Evolutionary conservation across 768 basidiomycete species (phyloP).

Genomic region (Agrocybe pediades): DNA sequence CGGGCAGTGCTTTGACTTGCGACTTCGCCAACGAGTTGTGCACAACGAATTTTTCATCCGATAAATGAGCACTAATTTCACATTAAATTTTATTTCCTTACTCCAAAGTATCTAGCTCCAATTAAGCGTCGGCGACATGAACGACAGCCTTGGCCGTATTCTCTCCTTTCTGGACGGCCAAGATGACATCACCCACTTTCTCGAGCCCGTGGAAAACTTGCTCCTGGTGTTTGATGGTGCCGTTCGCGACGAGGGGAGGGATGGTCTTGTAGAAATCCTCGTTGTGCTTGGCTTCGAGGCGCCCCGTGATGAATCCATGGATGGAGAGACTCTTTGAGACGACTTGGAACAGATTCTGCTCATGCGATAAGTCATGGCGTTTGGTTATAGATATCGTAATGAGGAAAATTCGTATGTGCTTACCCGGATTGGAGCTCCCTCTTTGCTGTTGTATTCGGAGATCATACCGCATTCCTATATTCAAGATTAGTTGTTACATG

Average conservation of each 20-base stretch:
- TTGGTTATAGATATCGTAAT: not conserved
- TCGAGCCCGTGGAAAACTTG: conserved; percentile 47
- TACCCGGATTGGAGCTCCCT: conserved; percentile 28
- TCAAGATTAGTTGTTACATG: not conserved
- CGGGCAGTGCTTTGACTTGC: too few relatives aligned
- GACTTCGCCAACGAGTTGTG: too few relatives aligned
- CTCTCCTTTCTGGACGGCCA: conserved; percentile 34
- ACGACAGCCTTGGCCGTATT: conserved; percentile 38
- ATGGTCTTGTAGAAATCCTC: conserved; percentile 44
- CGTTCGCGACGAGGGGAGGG: conserved; percentile 40
- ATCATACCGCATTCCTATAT: conserved; percentile 45
- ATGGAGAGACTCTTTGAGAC: conserved; percentile 42
- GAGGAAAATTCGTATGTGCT: not conserved
- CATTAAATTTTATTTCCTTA: too few relatives aligned
- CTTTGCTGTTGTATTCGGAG: conserved; percentile 33
- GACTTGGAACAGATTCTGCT: conserved; percentile 39
- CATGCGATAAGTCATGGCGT: too few relatives aligned
- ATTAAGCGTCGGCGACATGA: conserved; percentile 30
- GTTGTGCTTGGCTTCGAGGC: conserved; percentile 34
- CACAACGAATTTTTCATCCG: too few relatives aligned
- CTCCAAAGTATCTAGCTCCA: not conserved
- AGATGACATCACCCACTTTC: conserved; percentile 33
- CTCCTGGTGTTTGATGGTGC: conserved; percentile 50
- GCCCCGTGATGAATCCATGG: conserved; percentile 37
- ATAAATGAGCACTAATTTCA: too few relatives aligned